Percentiles rank a stretch among this genome's conserved stretches.
Conservation (phyloP, 2,329 filamentous ascomycete species). For the Pseudocercospora fuligena region DNA sequence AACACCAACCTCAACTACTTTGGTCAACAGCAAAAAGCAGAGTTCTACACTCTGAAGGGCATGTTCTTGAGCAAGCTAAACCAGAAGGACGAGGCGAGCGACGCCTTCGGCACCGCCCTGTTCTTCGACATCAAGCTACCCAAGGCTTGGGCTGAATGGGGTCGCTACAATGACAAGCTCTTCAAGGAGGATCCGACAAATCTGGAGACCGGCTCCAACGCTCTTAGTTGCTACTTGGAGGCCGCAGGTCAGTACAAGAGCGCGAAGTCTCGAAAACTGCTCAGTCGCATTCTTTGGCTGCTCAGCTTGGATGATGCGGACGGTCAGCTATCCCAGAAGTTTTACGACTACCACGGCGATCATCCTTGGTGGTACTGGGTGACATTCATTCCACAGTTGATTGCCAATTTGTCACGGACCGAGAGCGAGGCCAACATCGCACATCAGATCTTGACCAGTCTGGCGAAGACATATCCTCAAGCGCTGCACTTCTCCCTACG, state of each 20-base stretch:
- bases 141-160: conserved; percentile 99
- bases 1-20: conserved; percentile 99
- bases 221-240: conserved; percentile 93
- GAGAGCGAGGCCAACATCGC: conserved; percentile 83
- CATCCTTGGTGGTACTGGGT: conserved; percentile 99
- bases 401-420: conserved; percentile 81
- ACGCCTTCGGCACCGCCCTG: conserved; percentile 90
- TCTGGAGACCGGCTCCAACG: conserved; percentile 83
- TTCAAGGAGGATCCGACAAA: conserved; percentile 90
- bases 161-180: conserved; percentile 93
- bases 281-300: conserved; percentile 92
- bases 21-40: conserved; percentile 91
- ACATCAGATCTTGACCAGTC: conserved; percentile 83
- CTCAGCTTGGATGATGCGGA: conserved; percentile 90
- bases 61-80: conserved; percentile 97
- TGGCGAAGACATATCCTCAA: conserved; percentile 95
- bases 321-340: conserved; percentile 80
- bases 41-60: conserved; percentile 98
- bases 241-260: conserved; percentile 97
- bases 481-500: conserved; percentile 92
- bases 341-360: conserved; percentile 96
- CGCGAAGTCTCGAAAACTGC: conserved; percentile 90
- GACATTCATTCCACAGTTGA: conserved; percentile 94
- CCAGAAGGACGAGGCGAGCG: conserved; percentile 88
- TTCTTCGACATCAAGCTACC: conserved; percentile 95